phyloP scores from a whole-genome alignment of 176 grass and related monocot species.

The Carex pumila region DNA sequence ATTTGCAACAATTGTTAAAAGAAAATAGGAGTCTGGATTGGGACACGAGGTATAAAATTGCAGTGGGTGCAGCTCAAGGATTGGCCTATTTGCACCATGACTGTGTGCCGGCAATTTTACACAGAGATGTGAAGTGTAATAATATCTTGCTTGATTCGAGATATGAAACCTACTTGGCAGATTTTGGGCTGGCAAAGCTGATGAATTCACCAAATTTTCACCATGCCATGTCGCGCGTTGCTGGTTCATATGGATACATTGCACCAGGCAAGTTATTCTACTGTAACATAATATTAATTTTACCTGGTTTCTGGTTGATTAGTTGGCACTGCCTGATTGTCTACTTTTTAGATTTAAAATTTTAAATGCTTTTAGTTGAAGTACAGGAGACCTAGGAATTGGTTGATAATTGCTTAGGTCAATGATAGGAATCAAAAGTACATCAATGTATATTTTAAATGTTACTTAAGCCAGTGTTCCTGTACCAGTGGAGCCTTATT shows the following conservation, averaged over 20 bases:
- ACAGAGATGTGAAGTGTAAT: constrained; percentile 94
- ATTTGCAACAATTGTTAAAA: constrained; percentile 68
- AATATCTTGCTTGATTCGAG: constrained; percentile 90
- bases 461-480: neutral
- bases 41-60: constrained; percentile 87
- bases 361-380: constrained; percentile 34
- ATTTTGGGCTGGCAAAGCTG: constrained; percentile 92
- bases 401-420: constrained; percentile 9
- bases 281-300: neutral
- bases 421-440: constrained; percentile 18
- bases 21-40: constrained; percentile 82
- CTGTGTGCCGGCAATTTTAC: constrained; percentile 71
- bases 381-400: constrained; percentile 4
- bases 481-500: constrained; percentile 7
- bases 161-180: constrained; percentile 79
- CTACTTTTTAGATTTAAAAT: neutral
- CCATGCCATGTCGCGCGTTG: constrained; percentile 73
- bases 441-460: neutral
- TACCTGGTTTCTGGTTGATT: neutral
- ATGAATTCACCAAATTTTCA: constrained; percentile 95
- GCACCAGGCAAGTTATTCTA: constrained; percentile 72
- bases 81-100: constrained; percentile 92
- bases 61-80: constrained; percentile 64
- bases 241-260: constrained; percentile 93
- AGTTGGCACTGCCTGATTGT: neutral